Percentiles rank a stretch among this genome's conserved stretches.
phyloP scores from a whole-genome alignment of 2,329 filamentous ascomycete genomes.

The Pestalotiopsis sp. region DNA sequence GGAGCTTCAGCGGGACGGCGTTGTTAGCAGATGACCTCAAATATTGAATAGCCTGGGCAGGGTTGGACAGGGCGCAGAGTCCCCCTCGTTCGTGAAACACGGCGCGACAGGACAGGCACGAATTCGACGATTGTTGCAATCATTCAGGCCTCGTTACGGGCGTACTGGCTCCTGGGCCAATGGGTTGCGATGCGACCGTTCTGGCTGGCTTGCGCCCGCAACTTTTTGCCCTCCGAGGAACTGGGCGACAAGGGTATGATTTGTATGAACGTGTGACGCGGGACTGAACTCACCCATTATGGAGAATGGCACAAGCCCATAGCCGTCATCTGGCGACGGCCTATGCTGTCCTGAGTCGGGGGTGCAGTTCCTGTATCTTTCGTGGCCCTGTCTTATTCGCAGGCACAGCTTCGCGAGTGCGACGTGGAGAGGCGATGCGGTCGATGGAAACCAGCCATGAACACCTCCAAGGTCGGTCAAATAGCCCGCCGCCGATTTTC shows the following conservation, averaged over 20 bases:
- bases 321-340: conserved; percentile 4
- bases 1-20: conserved; percentile 46
- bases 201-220: neutral
- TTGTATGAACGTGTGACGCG: neutral
- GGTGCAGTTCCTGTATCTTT: neutral
- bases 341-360: neutral
- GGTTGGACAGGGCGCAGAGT: neutral
- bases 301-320: conserved; percentile 9
- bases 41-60: conserved; percentile 11
- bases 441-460: neutral
- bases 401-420: neutral
- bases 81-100: conserved; percentile 14
- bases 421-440: neutral
- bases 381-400: conserved; percentile 10
- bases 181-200: neutral
- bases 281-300: conserved; percentile 15
- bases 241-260: conserved; percentile 5
- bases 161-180: conserved; percentile 15
- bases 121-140: neutral
- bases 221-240: conserved; percentile 7
- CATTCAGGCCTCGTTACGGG: neutral
- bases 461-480: neutral
- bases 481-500: neutral
- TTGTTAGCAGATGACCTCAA: conserved; percentile 24
- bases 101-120: conserved; percentile 4